Evolutionary conservation across 2,329 filamentous ascomycete species (phyloP), one percentile per base, ranked within the genome.

Genomic region (Kalmusia sp.): DNA sequence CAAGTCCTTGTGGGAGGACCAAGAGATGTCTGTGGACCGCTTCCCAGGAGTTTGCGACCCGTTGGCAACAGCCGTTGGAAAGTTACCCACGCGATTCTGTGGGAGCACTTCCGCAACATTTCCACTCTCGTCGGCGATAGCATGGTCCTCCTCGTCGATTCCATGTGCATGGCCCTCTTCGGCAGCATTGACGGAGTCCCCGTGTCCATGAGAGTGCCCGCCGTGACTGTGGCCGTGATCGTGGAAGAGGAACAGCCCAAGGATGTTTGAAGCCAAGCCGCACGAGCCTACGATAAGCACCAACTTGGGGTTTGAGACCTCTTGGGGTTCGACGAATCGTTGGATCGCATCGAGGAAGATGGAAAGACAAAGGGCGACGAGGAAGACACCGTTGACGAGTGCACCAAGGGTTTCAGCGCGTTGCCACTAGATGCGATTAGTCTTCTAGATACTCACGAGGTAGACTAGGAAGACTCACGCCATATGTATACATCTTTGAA

Each of bases 321-420:
- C 87, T 67, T 93, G 93, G 6, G 93, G 92, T 67, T 98, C 92
- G 69, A 98, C 84, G 64, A 99, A 90, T 69, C 95, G 89, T 67
- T 93, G 92, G 55, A 97, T 84, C 14, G 95, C 95, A 76, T 99
- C 95, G 66, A 99, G 87, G 69, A 98, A 90, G 75, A 99, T 99
- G 45, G 93, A 96, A 51, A 99, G 82, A 78, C 95, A 99, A 7
- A 99, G 85, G 6, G 95, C 95, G 69, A 99, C 95, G 38, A 99
- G 83, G 79, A 99, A 99, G 39, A 98, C 93, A 62, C 95, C 95
- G 69, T 99, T 99, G 77, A 98, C 91, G 65, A 98, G 88, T 41
- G 95, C 95, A 69, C 95, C 95, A 5, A 99, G 83, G 9, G 96
- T 98, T 80, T 99, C 95, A 30, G 95, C 95, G 64, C 95, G 91